These are phyloP conservation scores for Gracilaria caudata DNA, from an alignment of 23 red algal species.

Conservation along the genomic window DNA sequence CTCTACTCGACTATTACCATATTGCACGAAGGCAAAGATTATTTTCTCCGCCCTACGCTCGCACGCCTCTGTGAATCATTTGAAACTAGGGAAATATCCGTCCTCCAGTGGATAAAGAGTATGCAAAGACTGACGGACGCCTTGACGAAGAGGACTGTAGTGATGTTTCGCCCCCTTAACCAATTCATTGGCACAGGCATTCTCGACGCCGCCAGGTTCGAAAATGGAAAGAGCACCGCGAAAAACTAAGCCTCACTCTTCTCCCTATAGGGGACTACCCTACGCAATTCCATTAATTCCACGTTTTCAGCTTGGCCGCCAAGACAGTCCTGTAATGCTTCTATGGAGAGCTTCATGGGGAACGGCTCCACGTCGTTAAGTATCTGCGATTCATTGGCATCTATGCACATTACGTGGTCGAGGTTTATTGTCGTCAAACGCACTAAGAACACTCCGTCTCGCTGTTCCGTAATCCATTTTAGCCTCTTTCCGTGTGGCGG, in stretches of 20 bases:
- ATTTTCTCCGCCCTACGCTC: not conserved
- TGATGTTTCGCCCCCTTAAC: constrained; percentile 7
- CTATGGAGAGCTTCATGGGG: not conserved
- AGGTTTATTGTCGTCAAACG: not conserved
- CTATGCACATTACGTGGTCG: not conserved
- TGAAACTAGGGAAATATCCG: constrained; percentile 16
- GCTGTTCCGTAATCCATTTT: not conserved
- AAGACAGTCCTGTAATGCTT: not conserved
- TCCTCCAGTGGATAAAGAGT: not conserved
- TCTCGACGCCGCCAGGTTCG: no score
- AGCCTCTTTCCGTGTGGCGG: not conserved
- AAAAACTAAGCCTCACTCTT: no score
- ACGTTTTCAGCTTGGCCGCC: not conserved
- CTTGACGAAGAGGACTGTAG: not conserved
- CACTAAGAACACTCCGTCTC: not conserved
- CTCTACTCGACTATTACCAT: constrained; percentile 13
- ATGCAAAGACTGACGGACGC: not conserved
- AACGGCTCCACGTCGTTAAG: not conserved
- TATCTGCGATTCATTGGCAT: not conserved
- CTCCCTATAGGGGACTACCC: not conserved
- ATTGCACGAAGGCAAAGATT: constrained; percentile 3
- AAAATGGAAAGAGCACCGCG: no score
- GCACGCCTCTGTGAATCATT: constrained; percentile 13
- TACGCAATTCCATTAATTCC: not conserved
- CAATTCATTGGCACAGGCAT: no score